Evolutionary conservation across 768 basidiomycete species (phyloP).

Genomic region (Filobasidium wieringae): DNA sequence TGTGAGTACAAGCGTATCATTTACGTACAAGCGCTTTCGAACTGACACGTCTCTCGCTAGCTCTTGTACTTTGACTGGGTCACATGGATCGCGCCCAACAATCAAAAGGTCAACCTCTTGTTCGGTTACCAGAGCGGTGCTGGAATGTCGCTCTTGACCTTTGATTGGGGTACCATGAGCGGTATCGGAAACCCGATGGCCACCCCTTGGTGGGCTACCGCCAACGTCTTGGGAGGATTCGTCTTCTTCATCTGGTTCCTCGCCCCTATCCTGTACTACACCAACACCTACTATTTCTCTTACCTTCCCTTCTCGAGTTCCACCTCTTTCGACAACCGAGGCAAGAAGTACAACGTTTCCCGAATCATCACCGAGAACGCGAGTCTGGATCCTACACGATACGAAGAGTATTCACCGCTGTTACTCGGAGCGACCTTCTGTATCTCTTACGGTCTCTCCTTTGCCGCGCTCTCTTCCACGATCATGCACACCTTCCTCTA

Average conservation of each 20-base stretch:
- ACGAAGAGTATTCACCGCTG: constrained; percentile 17
- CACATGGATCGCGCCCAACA: constrained; percentile 22
- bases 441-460: constrained; percentile 32
- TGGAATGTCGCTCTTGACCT: constrained; percentile 18
- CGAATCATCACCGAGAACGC: constrained; percentile 9
- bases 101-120: constrained; percentile 14
- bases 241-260: constrained; percentile 43
- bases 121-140: not conserved
- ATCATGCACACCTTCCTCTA: constrained; percentile 37
- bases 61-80: constrained; percentile 19
- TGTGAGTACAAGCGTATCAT: constrained; percentile 9
- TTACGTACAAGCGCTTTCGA: too few relatives aligned
- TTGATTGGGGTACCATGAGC: constrained; percentile 22
- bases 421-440: constrained; percentile 24
- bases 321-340: constrained; percentile 12
- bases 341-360: constrained; percentile 19
- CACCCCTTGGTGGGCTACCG: constrained; percentile 26
- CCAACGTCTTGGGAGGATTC: constrained; percentile 20
- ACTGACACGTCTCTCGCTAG: too few relatives aligned
- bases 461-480: constrained; percentile 35
- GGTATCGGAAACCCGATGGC: constrained; percentile 20
- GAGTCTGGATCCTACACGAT: constrained; percentile 12
- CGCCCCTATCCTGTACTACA: constrained; percentile 50
- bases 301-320: constrained; percentile 21
- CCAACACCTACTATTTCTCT: constrained; percentile 18